Evolutionary conservation across 2,329 filamentous ascomycete genomes (phyloP), one percentile per base, ranked within the genome.

Genomic region (Paecilomyces dactylethromorphus): DNA sequence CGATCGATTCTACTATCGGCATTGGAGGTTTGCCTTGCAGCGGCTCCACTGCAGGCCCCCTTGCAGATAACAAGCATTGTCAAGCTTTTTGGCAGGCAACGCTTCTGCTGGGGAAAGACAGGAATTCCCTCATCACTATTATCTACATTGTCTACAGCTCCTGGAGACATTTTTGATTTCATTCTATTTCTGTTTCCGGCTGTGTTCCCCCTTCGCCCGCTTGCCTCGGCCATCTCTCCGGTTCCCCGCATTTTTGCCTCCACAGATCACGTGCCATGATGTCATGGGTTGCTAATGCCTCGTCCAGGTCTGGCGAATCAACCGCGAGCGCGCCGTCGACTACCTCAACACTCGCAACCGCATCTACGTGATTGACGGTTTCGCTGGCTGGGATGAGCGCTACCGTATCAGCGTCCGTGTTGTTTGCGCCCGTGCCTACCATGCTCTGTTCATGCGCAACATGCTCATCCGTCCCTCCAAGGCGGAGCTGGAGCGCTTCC

Each of bases 401-500:
- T 99, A 99, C 84, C 86, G 92, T 67, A 97, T 99, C 81, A 90
- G 88, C 71, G 94, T 99, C 70, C 92, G 94, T 73, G 93, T 99
- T 65, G 92, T 99, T 74, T 99, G 94, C 81, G 94, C 94, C 67
- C 92, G 94, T 75, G 94, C 94, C 78, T 99, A 99, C 85, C 94
- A 99, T 85, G 94, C 94, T 63, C 87, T 99, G 65, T 99, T 99
- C 87, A 99, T 99, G 94, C 91, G 92, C 75, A 99, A 99, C 85
- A 99, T 99, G 94, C 89, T 99, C 74, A 99, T 99, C 82, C 90
- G 94, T 69, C 94, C 94, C 64, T 83, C 87, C 56, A 86, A 85
- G 64, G 90, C 95, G 79, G 92, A 99, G 83, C 88, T 99, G 58
- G 89, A 96, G 82, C 86, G 91, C 80, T 99, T 99, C 87, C 91